Percentiles rank a stretch among this genome's conserved stretches.
Evolutionary conservation across 169 alveolate genomes (phyloP).

Genomic region (Plasmodium blacklocki): DNA sequence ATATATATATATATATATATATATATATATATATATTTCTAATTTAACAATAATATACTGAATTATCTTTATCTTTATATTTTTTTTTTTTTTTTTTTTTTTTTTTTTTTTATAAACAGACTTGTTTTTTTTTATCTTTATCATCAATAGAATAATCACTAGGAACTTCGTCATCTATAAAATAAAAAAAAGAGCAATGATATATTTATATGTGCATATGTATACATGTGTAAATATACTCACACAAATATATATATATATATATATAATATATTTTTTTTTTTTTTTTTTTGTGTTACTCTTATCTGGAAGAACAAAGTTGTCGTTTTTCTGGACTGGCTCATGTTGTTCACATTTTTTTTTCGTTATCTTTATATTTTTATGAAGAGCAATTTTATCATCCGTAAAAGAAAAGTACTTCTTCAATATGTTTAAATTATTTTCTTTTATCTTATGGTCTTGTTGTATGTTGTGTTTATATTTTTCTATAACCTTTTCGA

Average conservation of each 20-base stretch:
- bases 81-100: not conserved
- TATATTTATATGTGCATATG: not conserved
- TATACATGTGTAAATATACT: not conserved
- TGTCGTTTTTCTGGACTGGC: not conserved
- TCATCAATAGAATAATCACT: constrained; percentile 28
- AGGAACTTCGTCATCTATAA: constrained; percentile 17
- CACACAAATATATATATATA: not conserved
- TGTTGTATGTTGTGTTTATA: not conserved
- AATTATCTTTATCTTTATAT: not conserved
- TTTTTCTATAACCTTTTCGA: constrained; percentile 17
- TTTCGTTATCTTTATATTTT: constrained; percentile 9
- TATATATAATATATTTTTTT: not conserved
- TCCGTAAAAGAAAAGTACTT: constrained; percentile 26
- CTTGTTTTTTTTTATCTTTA: constrained; percentile 23
- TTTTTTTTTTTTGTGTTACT: not conserved
- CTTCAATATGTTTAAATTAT: constrained; percentile 17
- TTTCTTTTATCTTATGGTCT: constrained; percentile 35
- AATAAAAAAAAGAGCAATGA: not conserved
- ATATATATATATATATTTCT: too few relatives aligned
- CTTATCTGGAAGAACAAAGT: not conserved
- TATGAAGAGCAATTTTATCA: constrained; percentile 21
- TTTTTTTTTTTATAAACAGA: not conserved
- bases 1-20: too few relatives aligned
- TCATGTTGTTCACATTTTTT: not conserved
- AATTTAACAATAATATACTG: not conserved